Conservation (phyloP, 768 basidiomycete species). For the Daedalea quercina region DNA sequence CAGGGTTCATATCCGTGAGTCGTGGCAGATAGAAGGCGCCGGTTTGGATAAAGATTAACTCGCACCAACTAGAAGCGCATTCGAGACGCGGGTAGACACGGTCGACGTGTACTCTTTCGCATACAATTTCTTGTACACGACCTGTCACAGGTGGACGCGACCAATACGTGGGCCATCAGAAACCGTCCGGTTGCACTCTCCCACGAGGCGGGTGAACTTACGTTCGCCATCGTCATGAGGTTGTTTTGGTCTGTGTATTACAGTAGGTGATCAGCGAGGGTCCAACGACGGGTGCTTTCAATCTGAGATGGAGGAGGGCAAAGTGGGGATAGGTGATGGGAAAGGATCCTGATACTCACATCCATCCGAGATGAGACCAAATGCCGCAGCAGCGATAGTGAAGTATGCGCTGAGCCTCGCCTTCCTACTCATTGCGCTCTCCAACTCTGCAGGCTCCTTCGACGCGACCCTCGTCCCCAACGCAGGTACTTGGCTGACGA, state of each 20-base stretch:
- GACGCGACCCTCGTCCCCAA: neutral
- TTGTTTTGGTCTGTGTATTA: constrained; percentile 53
- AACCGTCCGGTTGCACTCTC: neutral
- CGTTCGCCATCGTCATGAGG: constrained; percentile 65
- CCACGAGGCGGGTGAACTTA: constrained; percentile 17
- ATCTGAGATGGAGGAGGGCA: too few species aligned
- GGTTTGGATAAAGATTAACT: neutral
- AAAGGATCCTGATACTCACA: constrained; percentile 15
- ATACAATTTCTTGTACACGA: constrained; percentile 60
- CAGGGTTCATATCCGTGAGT: neutral
- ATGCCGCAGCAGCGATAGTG: constrained; percentile 58
- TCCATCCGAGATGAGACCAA: constrained; percentile 45
- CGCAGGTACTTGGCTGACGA: too few species aligned
- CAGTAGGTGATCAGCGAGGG: neutral
- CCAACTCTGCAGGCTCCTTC: neutral
- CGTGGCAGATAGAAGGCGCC: neutral
- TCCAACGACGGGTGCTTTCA: neutral
- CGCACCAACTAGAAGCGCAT: constrained; percentile 63
- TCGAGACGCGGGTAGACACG: constrained; percentile 64
- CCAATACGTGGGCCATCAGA: constrained; percentile 6
- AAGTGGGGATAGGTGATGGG: neutral
- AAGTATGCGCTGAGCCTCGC: constrained; percentile 51
- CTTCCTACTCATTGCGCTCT: constrained; percentile 18
- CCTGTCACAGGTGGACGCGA: constrained; percentile 30
- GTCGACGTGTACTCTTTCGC: constrained; percentile 50